Conservation (phyloP, 805 yeast genomes). For the Candida khao-thaluensis region DNA sequence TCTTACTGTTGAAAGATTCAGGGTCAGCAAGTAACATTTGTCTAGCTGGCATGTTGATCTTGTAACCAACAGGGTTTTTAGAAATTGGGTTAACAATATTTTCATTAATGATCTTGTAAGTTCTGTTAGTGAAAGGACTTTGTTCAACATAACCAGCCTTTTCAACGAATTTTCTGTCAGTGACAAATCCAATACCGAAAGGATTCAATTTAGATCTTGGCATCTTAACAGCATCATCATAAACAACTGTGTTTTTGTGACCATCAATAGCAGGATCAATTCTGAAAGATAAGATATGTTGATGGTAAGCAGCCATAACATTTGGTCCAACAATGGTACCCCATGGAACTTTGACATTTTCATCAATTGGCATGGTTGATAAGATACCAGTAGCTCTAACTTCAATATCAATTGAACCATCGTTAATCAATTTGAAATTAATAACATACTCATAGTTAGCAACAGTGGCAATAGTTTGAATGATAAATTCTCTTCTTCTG, state of each 20-base stretch:
- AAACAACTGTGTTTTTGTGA: slow-evolving; percentile 69
- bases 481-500: slow-evolving; percentile 74
- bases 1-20: slow-evolving; percentile 61
- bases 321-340: slow-evolving; percentile 79
- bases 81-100: slow-evolving; percentile 66
- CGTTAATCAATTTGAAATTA: slow-evolving; percentile 71
- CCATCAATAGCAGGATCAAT: slow-evolving; percentile 84
- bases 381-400: slow-evolving; percentile 85
- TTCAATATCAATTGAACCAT: slow-evolving; percentile 74
- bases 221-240: slow-evolving; percentile 65
- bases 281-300: slow-evolving; percentile 76
- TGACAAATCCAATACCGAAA: slow-evolving; percentile 66
- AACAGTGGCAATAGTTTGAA: slow-evolving; percentile 80
- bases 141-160: slow-evolving; percentile 72
- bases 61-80: slow-evolving; percentile 73
- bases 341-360: slow-evolving; percentile 62
- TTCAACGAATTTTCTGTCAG: slow-evolving; percentile 63
- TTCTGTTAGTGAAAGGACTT: slow-evolving; percentile 72
- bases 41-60: slow-evolving; percentile 69
- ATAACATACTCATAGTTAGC: slow-evolving; percentile 81
- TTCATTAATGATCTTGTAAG: slow-evolving; percentile 74
- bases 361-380: slow-evolving; percentile 81
- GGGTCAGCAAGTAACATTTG: slow-evolving; percentile 71
- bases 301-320: slow-evolving; percentile 82
- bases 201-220: slow-evolving; percentile 58